Evolutionary conservation across 768 basidiomycete genomes (phyloP), one percentile per base, ranked within the genome.

Genomic region (Cystobasidium onofrii): DNA sequence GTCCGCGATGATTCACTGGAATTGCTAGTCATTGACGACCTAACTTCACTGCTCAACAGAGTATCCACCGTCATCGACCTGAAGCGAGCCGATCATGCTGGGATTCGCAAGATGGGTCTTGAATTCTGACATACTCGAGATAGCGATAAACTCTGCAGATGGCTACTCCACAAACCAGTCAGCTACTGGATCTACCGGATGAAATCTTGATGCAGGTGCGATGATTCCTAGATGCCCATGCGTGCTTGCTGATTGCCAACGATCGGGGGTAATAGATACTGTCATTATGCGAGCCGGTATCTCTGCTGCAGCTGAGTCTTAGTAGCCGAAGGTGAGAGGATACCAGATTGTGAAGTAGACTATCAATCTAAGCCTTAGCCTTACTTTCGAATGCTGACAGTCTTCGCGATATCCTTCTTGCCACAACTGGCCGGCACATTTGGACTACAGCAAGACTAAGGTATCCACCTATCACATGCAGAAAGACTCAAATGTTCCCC

Each of bases 401-500:
- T 20, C n/a, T 50, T 7, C 46, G 46, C 46, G 46, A 50, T 3
- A 50, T 50, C n/a, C 46, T 50, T 50, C 46, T 50, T n/a, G 46
- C 46, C 46, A 50, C 46, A 50, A 17, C 46, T 3, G 46, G 46
- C 46, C 10, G 20, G 9, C 46, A 64, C 6, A 43, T 64, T 7
- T 64, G 63, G 63, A 27, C 33, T 27, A 23, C n/a, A 17, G 29
- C 33, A 33, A 33, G 63, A 64, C 41, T 44, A n/a, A 27, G 12
- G 9, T 34, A 39, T 27, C 33, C 65, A 3, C 65, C 65, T 25
- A 52, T 67, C 31, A 43, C 50, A 13, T 46, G 29, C 46, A 29
- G 27, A 31, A 25, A 39, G 25, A 67, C 65, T 67, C 65, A 67
- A 50, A 67, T 67, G 65, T 50, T 67, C 27, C 65, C 65, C 31